phyloP scores from a whole-genome alignment of 768 basidiomycete genomes.

The Sporobolomyces pararoseus region DNA sequence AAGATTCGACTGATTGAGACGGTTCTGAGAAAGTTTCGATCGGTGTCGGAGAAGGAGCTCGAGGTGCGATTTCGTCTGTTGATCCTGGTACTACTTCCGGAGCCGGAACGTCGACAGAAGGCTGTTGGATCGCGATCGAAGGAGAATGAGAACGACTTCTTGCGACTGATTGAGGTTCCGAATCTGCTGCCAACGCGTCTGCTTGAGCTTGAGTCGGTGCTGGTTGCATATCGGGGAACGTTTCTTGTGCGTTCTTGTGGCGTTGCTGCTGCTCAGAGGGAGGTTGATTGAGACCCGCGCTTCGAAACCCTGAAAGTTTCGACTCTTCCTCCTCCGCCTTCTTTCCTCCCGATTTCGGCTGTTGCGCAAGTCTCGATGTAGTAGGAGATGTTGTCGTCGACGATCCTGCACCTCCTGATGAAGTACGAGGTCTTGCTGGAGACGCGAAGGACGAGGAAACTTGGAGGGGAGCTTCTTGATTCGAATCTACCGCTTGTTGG shows the following conservation, averaged over 20 bases:
- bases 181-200: not conserved
- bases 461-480: constrained; percentile 1
- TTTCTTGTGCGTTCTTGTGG: constrained; percentile 14
- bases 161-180: not conserved
- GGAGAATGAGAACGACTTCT: not conserved
- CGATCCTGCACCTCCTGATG: not conserved
- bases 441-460: constrained; percentile 22
- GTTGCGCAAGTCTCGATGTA: not conserved
- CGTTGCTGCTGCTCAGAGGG: constrained; percentile 1
- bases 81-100: constrained; percentile 9
- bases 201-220: constrained; percentile 11
- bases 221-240: constrained; percentile 25
- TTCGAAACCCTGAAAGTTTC: constrained; percentile 1
- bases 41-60: not conserved
- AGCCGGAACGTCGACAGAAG: constrained; percentile 21
- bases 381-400: not conserved
- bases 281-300: constrained; percentile 11
- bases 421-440: constrained; percentile 6
- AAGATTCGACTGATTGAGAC: not conserved
- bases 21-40: not conserved
- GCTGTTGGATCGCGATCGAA: not conserved
- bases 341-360: not conserved
- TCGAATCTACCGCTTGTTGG: constrained; percentile 21
- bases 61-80: not conserved
- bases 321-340: not conserved